Conservation (phyloP, 306 rosid species). For the Bauhinia variegata region DNA sequence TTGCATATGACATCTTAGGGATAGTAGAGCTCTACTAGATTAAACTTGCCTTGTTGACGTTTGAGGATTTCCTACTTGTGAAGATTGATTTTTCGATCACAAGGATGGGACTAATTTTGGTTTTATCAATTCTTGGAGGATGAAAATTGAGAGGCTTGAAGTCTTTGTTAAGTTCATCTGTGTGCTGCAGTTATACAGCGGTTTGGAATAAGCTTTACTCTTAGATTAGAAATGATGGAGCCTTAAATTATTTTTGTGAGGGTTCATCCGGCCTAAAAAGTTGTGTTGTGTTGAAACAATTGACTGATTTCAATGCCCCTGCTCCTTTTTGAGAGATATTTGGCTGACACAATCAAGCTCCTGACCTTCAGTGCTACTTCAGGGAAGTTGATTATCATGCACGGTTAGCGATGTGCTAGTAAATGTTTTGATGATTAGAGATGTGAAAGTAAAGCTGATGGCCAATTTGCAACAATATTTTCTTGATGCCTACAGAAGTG, state of each 20-base stretch:
- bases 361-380: not conserved
- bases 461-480: conserved; percentile 7
- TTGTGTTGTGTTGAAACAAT: not conserved
- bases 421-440: conserved; percentile 10
- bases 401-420: conserved; percentile 3
- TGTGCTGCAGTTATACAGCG: not conserved
- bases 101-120: conserved; percentile 16
- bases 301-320: not conserved
- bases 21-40: too few relatives aligned
- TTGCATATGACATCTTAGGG: too few relatives aligned
- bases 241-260: too few relatives aligned
- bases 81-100: conserved; percentile 24
- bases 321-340: conserved; percentile 12
- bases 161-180: not conserved
- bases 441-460: not conserved
- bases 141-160: not conserved
- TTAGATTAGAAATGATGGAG: too few relatives aligned
- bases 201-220: not conserved
- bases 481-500: conserved; percentile 13
- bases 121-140: conserved; percentile 20
- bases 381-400: not conserved
- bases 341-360: conserved; percentile 14
- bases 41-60: not conserved
- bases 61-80: conserved; percentile 3
- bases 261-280: conserved; percentile 2